phyloP scores from a whole-genome alignment of 768 basidiomycete species.

The Inosperma sp. region DNA sequence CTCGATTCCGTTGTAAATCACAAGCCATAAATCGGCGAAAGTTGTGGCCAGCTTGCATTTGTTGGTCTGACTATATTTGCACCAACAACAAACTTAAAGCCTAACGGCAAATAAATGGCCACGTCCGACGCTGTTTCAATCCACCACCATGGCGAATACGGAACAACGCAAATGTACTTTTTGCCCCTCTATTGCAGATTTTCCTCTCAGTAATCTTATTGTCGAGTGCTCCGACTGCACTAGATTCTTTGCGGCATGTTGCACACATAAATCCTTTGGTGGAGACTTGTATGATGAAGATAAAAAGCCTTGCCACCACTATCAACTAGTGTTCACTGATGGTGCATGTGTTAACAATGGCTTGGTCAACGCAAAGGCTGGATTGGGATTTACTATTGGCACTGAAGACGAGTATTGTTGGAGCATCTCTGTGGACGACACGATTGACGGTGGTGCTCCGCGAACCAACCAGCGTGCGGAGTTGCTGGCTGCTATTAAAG shows the following conservation, averaged over 20 bases:
- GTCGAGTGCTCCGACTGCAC: neutral
- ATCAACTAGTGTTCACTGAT: constrained; percentile 25
- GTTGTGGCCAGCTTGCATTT: no score
- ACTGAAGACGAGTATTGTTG: constrained; percentile 1
- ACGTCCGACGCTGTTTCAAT: no score
- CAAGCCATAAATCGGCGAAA: no score
- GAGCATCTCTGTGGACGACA: constrained; percentile 13
- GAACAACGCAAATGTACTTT: constrained; percentile 2
- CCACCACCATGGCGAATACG: no score
- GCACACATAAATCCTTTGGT: neutral
- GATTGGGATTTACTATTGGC: constrained; percentile 24
- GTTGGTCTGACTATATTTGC: no score
- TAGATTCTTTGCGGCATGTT: constrained; percentile 6
- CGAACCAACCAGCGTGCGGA: constrained; percentile 17
- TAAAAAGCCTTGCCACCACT: constrained; percentile 30
- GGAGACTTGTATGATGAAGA: neutral
- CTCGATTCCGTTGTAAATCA: no score
- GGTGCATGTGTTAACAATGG: constrained; percentile 29
- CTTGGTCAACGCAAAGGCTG: constrained; percentile 16
- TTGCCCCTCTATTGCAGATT: neutral
- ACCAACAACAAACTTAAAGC: no score
- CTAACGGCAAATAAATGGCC: no score
- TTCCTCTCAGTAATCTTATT: neutral
- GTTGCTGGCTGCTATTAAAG: constrained; percentile 14
- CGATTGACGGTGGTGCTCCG: constrained; percentile 6